Conservation (phyloP, 441 rosid genomes). For the Gossypium gossypioides region DNA sequence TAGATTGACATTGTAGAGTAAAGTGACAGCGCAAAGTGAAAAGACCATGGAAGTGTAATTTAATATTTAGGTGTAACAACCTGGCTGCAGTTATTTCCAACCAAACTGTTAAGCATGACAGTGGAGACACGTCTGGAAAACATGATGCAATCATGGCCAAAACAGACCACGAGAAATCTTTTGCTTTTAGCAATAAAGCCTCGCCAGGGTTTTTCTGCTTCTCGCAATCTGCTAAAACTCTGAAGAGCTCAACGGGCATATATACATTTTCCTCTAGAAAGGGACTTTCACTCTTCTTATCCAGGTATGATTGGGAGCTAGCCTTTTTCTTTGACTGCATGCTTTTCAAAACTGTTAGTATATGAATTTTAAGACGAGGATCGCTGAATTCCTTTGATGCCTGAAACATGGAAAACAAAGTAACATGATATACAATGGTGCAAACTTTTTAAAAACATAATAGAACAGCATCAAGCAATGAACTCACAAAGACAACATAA, state of each 20-base stretch:
- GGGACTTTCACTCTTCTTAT: constrained; percentile 37
- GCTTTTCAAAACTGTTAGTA: constrained; percentile 73
- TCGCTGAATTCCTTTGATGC: constrained; percentile 85
- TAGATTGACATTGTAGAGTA: not conserved
- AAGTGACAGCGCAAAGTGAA: constrained; percentile 9
- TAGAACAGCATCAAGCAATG: constrained; percentile 4
- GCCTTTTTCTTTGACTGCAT: constrained; percentile 68
- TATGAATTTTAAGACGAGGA: constrained; percentile 80
- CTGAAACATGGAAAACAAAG: constrained; percentile 37
- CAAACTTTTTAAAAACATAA: not conserved
- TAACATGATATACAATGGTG: constrained; percentile 7
- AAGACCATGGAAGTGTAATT: constrained; percentile 10
- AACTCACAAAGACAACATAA: constrained; percentile 5
- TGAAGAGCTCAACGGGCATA: constrained; percentile 72
- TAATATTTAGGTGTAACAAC: constrained; percentile 24
- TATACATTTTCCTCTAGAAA: constrained; percentile 47
- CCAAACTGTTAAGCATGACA: constrained; percentile 89
- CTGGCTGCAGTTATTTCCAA: constrained; percentile 99
- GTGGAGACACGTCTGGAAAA: constrained; percentile 78
- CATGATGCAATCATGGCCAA: constrained; percentile 97
- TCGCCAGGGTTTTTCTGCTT: constrained; percentile 75
- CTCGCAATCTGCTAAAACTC: constrained; percentile 85
- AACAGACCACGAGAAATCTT: constrained; percentile 93
- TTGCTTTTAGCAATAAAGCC: constrained; percentile 77
- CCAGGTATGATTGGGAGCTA: constrained; percentile 42